phyloP scores from a whole-genome alignment of 495 filamentous ascomycete genomes.

The Neurospora terricola region DNA sequence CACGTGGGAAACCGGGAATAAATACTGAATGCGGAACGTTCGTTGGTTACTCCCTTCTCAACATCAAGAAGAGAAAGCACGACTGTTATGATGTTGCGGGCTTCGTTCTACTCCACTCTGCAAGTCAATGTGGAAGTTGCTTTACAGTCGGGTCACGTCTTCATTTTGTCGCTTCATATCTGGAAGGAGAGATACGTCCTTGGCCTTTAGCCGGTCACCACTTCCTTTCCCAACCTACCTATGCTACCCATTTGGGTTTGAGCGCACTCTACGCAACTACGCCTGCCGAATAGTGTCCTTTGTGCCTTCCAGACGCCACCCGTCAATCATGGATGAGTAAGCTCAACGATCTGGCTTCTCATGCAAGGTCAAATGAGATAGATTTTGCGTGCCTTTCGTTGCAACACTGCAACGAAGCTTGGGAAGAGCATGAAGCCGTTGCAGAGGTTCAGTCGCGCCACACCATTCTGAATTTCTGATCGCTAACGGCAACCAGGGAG shows the following conservation, averaged over 20 bases:
- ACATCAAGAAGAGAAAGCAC: neutral
- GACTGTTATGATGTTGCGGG: neutral
- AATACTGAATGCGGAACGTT: neutral
- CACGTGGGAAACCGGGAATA: neutral
- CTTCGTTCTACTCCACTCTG: neutral
- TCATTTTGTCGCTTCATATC: neutral
- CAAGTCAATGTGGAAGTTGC: neutral
- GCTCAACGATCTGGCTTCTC: neutral
- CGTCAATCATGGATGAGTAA: neutral
- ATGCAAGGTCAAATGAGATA: neutral
- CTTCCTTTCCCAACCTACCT: neutral
- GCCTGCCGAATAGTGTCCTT: neutral
- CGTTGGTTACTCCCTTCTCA: neutral
- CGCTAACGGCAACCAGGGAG: neutral
- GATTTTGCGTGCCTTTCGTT: neutral
- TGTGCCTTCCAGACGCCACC: neutral
- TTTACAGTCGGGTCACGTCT: neutral
- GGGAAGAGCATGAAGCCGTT: neutral
- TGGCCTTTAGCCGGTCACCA: neutral
- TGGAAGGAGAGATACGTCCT: neutral
- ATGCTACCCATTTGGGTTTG: neutral
- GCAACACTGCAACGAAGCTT: neutral
- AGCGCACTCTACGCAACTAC: neutral
- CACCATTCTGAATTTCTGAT: neutral
- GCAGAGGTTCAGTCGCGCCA: neutral